Base-by-base conservation (phyloP, 441 rosid genomes). In the Gossypium davidsonii region DNA sequence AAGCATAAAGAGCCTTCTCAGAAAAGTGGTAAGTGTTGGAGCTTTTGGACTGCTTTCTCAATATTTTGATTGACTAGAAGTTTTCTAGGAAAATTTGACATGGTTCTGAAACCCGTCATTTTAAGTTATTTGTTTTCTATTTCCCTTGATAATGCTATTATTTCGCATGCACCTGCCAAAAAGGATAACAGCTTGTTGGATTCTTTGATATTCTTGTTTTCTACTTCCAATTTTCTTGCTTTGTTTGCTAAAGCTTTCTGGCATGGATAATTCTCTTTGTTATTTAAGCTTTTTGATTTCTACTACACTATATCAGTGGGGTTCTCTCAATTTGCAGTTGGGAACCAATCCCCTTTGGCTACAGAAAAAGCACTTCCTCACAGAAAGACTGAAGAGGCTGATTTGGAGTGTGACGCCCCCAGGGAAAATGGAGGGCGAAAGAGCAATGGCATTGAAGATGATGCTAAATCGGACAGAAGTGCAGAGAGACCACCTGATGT, bases 401-500 rank as follows among this genome's bases (percentile, higher is more conserved):
- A 83, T 74, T 64, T 83, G 86, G 87, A 76, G 14, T 81, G 81
- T 60, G 84, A 80, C 57, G 76, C 77, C 61, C 86, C 81, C 34
- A 88, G 76, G 74, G 91, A 86, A 82, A 88, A 89, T 81, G 91
- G 98, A 69, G 81, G 79, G 37, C 83, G 42, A 39, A 77, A 59
- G 55, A 81, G 83, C 82, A 89, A 86, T 83, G 92, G 88, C 60
- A 65, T 75, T 28, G 80, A 79, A 76, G 80, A 78, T 4, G 89
- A 73, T 74, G 83, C 77, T 62, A 77, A 70, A 73, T 89, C 88
- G 64, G 87, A 79, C 49, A 82, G 88, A 79, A 87, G 83, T 85
- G 81, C 86, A 61, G 88, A 90, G 75, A 84, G 97, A 79, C 90
- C 82, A 69, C 95, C 90, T 59, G 99, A 88, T 83, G 84, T 88